These are phyloP conservation scores for Colletotrichum shisoi DNA, from an alignment of 2,329 filamentous ascomycete genomes.

Conservation along the genomic window DNA sequence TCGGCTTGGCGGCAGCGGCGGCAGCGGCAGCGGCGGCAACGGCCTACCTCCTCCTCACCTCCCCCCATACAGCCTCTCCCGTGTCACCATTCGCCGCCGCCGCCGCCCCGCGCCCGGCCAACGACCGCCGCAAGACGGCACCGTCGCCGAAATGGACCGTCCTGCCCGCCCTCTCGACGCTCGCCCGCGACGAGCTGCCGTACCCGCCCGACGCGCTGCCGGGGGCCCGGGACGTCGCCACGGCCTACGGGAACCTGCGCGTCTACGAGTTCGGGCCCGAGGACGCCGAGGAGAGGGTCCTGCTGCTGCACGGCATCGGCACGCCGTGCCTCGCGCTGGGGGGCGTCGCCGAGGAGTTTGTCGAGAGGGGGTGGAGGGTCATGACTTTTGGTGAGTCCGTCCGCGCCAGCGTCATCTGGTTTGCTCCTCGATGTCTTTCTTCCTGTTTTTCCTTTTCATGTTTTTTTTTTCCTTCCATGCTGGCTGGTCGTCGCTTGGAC, in stretches of 20 bases:
- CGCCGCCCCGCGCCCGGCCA: slow-evolving; percentile 21
- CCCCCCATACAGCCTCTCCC: slow-evolving; percentile 42
- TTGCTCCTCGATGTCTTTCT: neutral
- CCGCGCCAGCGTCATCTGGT: no score
- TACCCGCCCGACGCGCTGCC: slow-evolving; percentile 77
- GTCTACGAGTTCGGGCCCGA: slow-evolving; percentile 84
- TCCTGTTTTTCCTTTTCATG: neutral
- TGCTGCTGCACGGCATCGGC: slow-evolving; percentile 82
- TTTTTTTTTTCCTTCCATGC: neutral
- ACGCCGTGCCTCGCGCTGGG: slow-evolving; percentile 77
- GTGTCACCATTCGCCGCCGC: no score
- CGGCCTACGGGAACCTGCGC: slow-evolving; percentile 73
- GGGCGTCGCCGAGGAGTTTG: slow-evolving; percentile 71
- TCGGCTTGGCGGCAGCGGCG: slow-evolving; percentile 34
- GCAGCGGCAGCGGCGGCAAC: slow-evolving; percentile 45
- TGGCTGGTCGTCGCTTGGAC: neutral
- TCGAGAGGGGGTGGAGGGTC: slow-evolving; percentile 72
- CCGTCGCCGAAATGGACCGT: slow-evolving; percentile 36
- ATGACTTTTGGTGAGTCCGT: slow-evolving; percentile 73
- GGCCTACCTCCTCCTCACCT: slow-evolving; percentile 49
- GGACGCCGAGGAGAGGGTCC: slow-evolving; percentile 72
- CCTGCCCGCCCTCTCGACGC: slow-evolving; percentile 24
- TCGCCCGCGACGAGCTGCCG: slow-evolving; percentile 54
- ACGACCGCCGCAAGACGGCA: slow-evolving; percentile 30
- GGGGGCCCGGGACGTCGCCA: slow-evolving; percentile 71